Base-by-base conservation (phyloP, 352 stramenopile species). In the Globisporangium echinulatum region DNA sequence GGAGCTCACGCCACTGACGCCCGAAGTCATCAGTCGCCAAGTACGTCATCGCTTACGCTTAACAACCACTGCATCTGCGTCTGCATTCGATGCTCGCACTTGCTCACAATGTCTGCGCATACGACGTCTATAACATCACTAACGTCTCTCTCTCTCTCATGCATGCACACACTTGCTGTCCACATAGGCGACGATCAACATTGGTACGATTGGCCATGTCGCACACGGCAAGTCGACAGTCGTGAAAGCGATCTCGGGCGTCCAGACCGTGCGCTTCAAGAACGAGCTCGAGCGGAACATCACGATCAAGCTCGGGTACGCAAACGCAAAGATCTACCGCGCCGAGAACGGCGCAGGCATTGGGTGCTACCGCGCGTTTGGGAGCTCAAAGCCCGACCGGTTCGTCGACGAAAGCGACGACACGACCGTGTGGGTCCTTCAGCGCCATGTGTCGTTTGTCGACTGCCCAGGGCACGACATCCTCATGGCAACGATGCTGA, bases 401-500 rank as follows among this genome's bases (percentile, higher is more conserved):
- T 97, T 96, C 59, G 74, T 78, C 38, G 87, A 95, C 62, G 82
- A 92, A 59, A 69, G 74, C 44, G 91, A 97, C 55, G 87, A 93
- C 64, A 94, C 90, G 57, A 96, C 87, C 46, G 84, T 83, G 54
- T 97, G 89, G 90, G 82, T 94, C 58, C 68, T 97, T 33, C 87
- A 97, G 75, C 92, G 97, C 62, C 97, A 99, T 74, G 92, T 99
- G 39, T 98, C 91, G 52, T 99, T 99, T 70, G 98, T 99, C 6
- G 97, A 99, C 77, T 99, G 98, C 85, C 98, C 97, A 14, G 97
- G 98, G 59, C 97, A 99, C 87, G 97, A 99, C 77, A 99, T 99
- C 89, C 90, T 99, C 63, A 99, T 99, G 98, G 98, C 98, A 48
- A 99, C 98, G 70, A 99, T 99, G 98, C 86, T 99, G 36, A 99